Percentiles rank a stretch among this genome's conserved stretches.
phyloP scores from a whole-genome alignment of 257 asterid species.

The Salvia rosmarinus region DNA sequence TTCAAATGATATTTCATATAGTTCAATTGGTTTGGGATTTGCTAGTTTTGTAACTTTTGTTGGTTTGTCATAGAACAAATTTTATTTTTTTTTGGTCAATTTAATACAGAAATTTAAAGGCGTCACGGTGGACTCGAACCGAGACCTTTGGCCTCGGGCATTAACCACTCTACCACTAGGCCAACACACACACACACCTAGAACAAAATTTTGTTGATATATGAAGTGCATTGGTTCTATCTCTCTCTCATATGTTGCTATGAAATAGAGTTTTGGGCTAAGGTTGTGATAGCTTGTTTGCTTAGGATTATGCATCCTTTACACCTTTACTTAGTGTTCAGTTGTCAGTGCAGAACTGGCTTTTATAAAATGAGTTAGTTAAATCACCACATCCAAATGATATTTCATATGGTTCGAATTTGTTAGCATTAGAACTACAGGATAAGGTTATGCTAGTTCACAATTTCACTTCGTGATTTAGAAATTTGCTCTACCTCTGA shows the following conservation, averaged over 20 bases:
- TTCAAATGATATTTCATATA: not conserved
- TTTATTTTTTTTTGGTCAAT: no score
- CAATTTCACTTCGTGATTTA: not conserved
- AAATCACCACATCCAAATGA: not conserved
- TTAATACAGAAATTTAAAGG: no score
- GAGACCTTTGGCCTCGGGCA: no score
- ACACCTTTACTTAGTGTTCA: not conserved
- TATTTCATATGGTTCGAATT: not conserved
- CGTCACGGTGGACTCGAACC: no score
- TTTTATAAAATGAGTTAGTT: conserved; percentile 7
- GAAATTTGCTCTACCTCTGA: not conserved
- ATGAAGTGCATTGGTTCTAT: conserved; percentile 22
- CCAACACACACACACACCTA: no score
- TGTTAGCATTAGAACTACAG: not conserved
- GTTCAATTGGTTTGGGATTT: not conserved
- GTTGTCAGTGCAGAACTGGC: not conserved
- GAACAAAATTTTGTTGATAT: conserved; percentile 2
- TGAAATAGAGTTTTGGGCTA: not conserved
- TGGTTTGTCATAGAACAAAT: not conserved
- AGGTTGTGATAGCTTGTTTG: conserved; percentile 1
- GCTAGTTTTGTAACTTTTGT: conserved; percentile 18
- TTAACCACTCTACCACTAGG: no score
- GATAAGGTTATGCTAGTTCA: not conserved
- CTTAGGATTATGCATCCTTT: not conserved
- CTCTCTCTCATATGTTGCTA: not conserved